phyloP scores from a whole-genome alignment of 352 stramenopile species.

The Pythium chondricola region DNA sequence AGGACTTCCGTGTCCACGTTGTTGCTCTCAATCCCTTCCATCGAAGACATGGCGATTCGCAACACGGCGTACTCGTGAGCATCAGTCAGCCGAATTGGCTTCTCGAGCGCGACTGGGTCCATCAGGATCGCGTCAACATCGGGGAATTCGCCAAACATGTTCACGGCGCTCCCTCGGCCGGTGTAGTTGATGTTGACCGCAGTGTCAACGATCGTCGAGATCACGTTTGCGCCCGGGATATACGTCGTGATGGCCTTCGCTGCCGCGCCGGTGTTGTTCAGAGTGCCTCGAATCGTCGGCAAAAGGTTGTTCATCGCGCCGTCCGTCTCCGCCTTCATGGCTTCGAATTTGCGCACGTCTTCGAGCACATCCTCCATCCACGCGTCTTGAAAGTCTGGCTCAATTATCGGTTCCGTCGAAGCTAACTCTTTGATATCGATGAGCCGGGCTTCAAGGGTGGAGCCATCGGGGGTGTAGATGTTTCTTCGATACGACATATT shows the following conservation, averaged over 20 bases:
- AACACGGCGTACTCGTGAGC: slow-evolving; percentile 59
- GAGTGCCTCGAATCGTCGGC: slow-evolving; percentile 44
- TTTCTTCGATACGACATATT: slow-evolving; percentile 58
- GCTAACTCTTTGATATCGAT: slow-evolving; percentile 60
- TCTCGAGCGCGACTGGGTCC: slow-evolving; percentile 39
- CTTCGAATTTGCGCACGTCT: slow-evolving; percentile 51
- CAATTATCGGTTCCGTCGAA: slow-evolving; percentile 34
- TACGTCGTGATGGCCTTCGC: slow-evolving; percentile 72
- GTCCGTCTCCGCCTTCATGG: slow-evolving; percentile 29
- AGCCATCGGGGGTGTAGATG: slow-evolving; percentile 65
- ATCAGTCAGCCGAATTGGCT: slow-evolving; percentile 10
- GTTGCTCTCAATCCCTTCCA: slow-evolving; percentile 44
- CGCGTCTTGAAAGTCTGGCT: slow-evolving; percentile 38
- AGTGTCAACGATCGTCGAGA: slow-evolving; percentile 70
- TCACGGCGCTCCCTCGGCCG: slow-evolving; percentile 22
- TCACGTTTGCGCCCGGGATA: slow-evolving; percentile 59
- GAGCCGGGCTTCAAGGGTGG: slow-evolving; percentile 57
- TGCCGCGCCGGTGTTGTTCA: slow-evolving; percentile 46
- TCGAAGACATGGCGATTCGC: slow-evolving; percentile 76
- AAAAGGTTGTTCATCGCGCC: slow-evolving; percentile 46
- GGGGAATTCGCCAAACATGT: slow-evolving; percentile 53
- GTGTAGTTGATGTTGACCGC: slow-evolving; percentile 51
- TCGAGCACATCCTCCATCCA: slow-evolving; percentile 62
- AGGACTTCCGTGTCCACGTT: slow-evolving; percentile 72
- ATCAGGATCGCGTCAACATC: slow-evolving; percentile 54